These are phyloP conservation scores for Stephania cephalantha DNA, from an alignment of 164 flowering plant genomes.

Conservation along the genomic window DNA sequence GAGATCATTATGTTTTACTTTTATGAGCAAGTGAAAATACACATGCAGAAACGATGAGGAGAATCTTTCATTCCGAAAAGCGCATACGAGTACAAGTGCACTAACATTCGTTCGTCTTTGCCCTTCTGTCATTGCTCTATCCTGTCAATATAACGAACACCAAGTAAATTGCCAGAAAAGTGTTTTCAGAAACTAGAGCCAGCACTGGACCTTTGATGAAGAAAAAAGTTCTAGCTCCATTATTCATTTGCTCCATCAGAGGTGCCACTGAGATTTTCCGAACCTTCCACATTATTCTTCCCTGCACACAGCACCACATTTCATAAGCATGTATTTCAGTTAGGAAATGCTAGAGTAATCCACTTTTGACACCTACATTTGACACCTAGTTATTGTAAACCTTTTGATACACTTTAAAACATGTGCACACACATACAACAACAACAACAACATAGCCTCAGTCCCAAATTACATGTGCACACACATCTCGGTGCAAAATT, in stretches of 20 bases:
- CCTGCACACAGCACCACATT: not conserved
- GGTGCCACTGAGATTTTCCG: not conserved
- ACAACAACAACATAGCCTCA: no score
- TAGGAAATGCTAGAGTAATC: not conserved
- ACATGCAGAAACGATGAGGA: no score
- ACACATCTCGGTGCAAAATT: no score
- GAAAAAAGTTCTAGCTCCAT: not conserved
- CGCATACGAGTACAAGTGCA: not conserved
- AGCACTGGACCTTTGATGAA: not conserved
- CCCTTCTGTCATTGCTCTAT: not conserved
- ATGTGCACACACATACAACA: no score
- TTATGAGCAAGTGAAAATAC: no score
- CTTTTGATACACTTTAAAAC: not conserved
- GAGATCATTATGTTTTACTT: no score
- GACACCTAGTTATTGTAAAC: not conserved
- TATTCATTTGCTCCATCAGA: not conserved
- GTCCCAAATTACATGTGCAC: no score
- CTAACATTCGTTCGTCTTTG: not conserved
- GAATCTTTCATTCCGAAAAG: not conserved
- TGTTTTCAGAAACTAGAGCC: not conserved
- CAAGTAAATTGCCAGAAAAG: not conserved
- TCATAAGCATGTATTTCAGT: not conserved
- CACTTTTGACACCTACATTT: no score
- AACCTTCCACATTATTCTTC: not conserved
- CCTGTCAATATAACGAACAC: not conserved